phyloP scores from a whole-genome alignment of 2,329 filamentous ascomycete genomes.

The Pyricularia pennisetigena region DNA sequence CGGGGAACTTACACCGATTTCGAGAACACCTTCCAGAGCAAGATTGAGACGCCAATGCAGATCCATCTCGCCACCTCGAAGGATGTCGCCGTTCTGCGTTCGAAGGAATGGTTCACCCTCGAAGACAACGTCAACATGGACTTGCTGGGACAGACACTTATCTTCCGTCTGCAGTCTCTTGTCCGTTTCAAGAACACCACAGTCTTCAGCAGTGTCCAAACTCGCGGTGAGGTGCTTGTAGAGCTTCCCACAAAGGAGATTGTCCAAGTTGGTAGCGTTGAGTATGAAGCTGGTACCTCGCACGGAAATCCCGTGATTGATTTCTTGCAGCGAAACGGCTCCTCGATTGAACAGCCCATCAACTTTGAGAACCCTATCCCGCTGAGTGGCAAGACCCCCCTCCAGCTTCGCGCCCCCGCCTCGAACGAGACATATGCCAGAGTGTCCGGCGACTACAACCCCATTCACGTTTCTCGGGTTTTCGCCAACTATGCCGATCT shows the following conservation, averaged over 20 bases:
- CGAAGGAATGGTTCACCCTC: constrained; percentile 95
- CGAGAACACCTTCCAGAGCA: constrained; percentile 98
- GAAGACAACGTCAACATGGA: constrained; percentile 66
- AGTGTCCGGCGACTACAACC: constrained; percentile 97
- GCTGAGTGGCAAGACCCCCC: constrained; percentile 80
- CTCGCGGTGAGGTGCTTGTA: constrained; percentile 81
- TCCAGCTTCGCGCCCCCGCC: constrained; percentile 81
- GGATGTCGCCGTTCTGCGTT: constrained; percentile 87
- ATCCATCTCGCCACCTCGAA: constrained; percentile 78
- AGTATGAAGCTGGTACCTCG: constrained; percentile 84
- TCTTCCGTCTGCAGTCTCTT: constrained; percentile 89
- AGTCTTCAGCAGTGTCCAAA: constrained; percentile 85
- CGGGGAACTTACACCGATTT: constrained; percentile 86
- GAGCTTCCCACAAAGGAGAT: constrained; percentile 96
- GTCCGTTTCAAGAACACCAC: constrained; percentile 92
- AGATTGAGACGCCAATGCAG: constrained; percentile 91
- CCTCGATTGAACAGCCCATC: constrained; percentile 89
- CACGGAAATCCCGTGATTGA: constrained; percentile 96
- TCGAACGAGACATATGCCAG: constrained; percentile 98
- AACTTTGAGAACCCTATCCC: constrained; percentile 97
- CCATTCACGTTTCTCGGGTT: constrained; percentile 94
- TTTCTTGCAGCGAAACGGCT: constrained; percentile 85
- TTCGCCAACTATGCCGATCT: constrained; percentile 95
- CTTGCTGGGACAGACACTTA: constrained; percentile 84
- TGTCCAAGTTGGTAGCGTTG: constrained; percentile 93